A percentile compares a stretch with the other conserved stretches of the same genome.
phyloP scores from a whole-genome alignment of 2,329 filamentous ascomycete genomes.

The Grosmannia huntii region DNA sequence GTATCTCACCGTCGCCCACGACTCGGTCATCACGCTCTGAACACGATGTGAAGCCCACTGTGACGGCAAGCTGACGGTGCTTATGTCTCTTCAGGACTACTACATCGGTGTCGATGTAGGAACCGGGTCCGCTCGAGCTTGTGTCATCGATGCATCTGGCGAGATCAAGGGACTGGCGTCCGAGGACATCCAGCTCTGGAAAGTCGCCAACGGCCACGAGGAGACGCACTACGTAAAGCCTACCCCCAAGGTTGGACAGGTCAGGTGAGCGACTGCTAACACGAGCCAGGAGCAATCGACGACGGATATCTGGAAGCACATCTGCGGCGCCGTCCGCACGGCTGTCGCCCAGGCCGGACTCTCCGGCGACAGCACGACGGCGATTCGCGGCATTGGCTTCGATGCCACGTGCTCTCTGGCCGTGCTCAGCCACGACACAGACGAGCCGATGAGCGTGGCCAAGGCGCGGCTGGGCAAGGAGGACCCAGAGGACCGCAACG shows the following conservation, averaged over 20 bases:
- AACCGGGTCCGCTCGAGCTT: slow-evolving; percentile 87
- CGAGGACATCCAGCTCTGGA: slow-evolving; percentile 69
- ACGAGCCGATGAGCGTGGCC: slow-evolving; percentile 84
- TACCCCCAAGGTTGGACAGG: not conserved
- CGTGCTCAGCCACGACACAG: slow-evolving; percentile 78
- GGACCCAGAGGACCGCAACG: slow-evolving; percentile 75
- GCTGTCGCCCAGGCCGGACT: slow-evolving; percentile 65
- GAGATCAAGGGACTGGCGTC: slow-evolving; percentile 71
- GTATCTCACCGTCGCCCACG: not conserved
- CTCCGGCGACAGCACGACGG: slow-evolving; percentile 49
- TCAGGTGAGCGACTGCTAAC: not conserved
- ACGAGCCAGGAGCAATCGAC: slow-evolving; percentile 77
- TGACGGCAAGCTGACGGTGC: not conserved
- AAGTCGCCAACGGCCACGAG: slow-evolving; percentile 55
- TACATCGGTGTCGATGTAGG: slow-evolving; percentile 89
- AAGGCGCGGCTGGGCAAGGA: slow-evolving; percentile 55
- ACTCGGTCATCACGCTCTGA: not conserved
- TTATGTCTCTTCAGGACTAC: slow-evolving; percentile 32
- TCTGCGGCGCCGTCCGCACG: slow-evolving; percentile 75
- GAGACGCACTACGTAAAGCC: slow-evolving; percentile 42
- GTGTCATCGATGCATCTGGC: slow-evolving; percentile 83
- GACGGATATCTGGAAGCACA: slow-evolving; percentile 89
- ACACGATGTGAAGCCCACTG: not conserved
- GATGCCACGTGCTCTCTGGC: slow-evolving; percentile 97
- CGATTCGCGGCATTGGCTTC: slow-evolving; percentile 85